Evolutionary conservation across 352 stramenopile species (phyloP).

Genomic region (Phytopythium delawarense): DNA sequence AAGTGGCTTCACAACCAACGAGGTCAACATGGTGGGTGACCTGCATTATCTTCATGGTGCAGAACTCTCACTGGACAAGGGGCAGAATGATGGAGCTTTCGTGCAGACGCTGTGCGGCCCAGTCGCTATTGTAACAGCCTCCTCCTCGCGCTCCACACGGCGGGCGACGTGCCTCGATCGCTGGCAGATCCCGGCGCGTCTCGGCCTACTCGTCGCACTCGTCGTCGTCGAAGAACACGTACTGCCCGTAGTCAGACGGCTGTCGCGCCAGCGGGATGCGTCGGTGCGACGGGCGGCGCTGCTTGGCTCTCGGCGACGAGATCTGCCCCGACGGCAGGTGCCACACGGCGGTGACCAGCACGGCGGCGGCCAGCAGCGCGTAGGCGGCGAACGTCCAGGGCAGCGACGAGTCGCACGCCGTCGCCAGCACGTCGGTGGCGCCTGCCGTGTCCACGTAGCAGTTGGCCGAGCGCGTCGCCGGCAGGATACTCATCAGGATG

Average conservation of each 20-base stretch:
- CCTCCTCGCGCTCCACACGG: too few species aligned
- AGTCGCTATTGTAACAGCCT: too few species aligned
- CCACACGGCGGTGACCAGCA: conserved; percentile 28
- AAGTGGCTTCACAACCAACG: too few species aligned
- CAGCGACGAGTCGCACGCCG: conserved; percentile 43
- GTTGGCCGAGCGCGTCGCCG: conserved; percentile 32
- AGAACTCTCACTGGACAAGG: too few species aligned
- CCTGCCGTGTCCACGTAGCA: conserved; percentile 19
- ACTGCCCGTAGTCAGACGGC: conserved; percentile 70
- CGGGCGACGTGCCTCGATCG: neutral
- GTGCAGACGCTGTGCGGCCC: too few species aligned
- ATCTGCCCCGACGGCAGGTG: conserved; percentile 25
- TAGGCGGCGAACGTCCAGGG: conserved; percentile 63
- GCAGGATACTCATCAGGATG: conserved; percentile 43
- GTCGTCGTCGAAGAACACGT: conserved; percentile 72
- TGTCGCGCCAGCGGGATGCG: conserved; percentile 49
- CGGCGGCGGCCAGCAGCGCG: conserved; percentile 25
- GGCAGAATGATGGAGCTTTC: too few species aligned
- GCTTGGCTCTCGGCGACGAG: conserved; percentile 24
- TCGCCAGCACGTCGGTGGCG: neutral
- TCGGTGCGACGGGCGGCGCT: conserved; percentile 31
- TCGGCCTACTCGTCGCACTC: conserved; percentile 19
- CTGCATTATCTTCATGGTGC: too few species aligned
- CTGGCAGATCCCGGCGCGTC: too few species aligned
- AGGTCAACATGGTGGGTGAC: too few species aligned